These are phyloP conservation scores for Trichoderma pleuroti DNA, from an alignment of 2,329 filamentous ascomycete genomes.

Conservation along the genomic window DNA sequence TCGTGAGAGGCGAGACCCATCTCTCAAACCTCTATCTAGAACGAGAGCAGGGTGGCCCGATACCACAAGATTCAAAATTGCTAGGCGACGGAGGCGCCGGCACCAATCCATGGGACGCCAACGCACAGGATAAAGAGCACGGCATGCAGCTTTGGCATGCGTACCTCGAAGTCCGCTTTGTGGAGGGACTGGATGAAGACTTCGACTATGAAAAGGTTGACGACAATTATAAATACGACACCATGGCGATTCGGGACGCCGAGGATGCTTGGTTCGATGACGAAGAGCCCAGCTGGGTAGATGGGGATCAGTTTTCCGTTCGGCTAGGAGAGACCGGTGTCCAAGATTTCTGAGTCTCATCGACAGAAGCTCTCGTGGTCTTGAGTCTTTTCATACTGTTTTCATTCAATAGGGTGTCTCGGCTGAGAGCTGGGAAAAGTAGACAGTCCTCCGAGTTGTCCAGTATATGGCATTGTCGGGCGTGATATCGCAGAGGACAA, in stretches of 20 bases:
- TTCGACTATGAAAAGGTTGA: slow-evolving; percentile 76
- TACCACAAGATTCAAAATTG: neutral
- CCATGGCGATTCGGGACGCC: slow-evolving; percentile 53
- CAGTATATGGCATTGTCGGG: neutral
- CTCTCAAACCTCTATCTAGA: slow-evolving; percentile 54
- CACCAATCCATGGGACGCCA: slow-evolving; percentile 30
- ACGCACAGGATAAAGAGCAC: slow-evolving; percentile 51
- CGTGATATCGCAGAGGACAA: neutral
- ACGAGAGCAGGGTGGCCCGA: slow-evolving; percentile 20
- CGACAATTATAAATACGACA: slow-evolving; percentile 67
- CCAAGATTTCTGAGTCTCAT: slow-evolving; percentile 60
- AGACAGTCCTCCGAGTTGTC: neutral
- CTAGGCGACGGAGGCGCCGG: slow-evolving; percentile 28
- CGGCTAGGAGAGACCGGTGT: slow-evolving; percentile 63
- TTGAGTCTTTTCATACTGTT: neutral
- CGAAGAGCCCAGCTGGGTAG: slow-evolving; percentile 66
- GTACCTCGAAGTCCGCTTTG: slow-evolving; percentile 70
- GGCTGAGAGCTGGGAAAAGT: neutral
- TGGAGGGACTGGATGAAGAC: slow-evolving; percentile 70
- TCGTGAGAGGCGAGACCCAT: slow-evolving; percentile 73
- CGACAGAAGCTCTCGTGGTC: neutral
- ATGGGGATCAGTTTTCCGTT: slow-evolving; percentile 34
- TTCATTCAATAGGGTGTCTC: neutral
- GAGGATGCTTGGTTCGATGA: slow-evolving; percentile 79
- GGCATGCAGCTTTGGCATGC: slow-evolving; percentile 66